Evolutionary conservation across 768 basidiomycete species (phyloP).

Genomic region (Russula lepida): DNA sequence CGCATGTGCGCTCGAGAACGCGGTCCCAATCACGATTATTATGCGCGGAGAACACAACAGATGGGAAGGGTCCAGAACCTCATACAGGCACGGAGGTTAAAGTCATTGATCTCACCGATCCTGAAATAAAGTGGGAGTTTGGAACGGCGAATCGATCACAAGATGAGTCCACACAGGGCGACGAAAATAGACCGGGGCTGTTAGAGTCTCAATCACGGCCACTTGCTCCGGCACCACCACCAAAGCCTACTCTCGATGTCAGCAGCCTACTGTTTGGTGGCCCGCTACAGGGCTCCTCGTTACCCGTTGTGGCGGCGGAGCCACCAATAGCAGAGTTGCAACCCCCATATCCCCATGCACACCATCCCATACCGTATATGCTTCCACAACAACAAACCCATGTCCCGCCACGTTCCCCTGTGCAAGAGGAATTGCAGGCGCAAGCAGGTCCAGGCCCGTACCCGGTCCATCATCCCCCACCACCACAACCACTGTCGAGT

Average conservation of each 20-base stretch:
- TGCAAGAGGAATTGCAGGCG: conserved; percentile 12
- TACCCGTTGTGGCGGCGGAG: conserved; percentile 1
- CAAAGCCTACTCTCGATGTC: conserved; percentile 7
- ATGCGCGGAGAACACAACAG: not conserved
- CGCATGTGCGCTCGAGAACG: conserved; percentile 28
- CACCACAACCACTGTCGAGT: conserved; percentile 8
- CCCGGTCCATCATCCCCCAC: conserved; percentile 11
- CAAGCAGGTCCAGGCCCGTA: conserved; percentile 17
- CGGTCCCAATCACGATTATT: conserved; percentile 22
- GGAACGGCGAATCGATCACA: conserved; percentile 34
- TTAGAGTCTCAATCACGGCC: not conserved
- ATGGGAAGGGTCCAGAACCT: not conserved
- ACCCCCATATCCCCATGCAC: conserved; percentile 7
- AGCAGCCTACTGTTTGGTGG: conserved; percentile 18
- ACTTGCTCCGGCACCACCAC: not conserved
- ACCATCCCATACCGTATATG: conserved; percentile 5
- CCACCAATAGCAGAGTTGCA: conserved; percentile 10
- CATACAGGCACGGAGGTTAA: conserved; percentile 13
- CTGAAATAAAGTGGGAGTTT: conserved; percentile 46
- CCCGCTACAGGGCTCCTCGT: not conserved
- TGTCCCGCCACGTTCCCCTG: not conserved
- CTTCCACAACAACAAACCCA: conserved; percentile 10
- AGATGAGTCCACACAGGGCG: conserved; percentile 5
- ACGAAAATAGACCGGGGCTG: not conserved
- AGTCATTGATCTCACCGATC: conserved; percentile 30